phyloP scores from a whole-genome alignment of 2,329 filamentous ascomycete genomes.

The Colletotrichum musicola region DNA sequence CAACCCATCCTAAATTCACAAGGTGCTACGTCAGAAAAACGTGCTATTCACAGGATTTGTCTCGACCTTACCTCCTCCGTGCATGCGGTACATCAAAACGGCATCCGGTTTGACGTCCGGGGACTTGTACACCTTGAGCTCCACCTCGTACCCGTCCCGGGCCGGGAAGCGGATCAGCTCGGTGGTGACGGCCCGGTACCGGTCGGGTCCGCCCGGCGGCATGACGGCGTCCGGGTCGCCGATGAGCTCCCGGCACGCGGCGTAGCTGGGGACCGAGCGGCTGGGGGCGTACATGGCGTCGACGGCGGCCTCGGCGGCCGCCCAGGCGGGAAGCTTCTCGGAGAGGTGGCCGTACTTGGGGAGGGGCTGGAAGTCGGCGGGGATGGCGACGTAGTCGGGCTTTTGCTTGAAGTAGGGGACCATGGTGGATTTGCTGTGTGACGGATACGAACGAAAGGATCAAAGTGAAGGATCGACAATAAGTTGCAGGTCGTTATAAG shows the following conservation, averaged over 20 bases:
- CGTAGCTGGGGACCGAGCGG: conserved; percentile 41
- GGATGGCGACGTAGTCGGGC: conserved; percentile 45
- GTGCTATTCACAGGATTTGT: neutral
- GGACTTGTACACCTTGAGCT: conserved; percentile 52
- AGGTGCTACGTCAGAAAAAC: neutral
- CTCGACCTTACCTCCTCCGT: conserved; percentile 48
- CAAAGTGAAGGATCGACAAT: neutral
- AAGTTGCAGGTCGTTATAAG: no score
- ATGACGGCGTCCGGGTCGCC: conserved; percentile 41
- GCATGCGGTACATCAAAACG: conserved; percentile 49
- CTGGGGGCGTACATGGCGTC: conserved; percentile 46
- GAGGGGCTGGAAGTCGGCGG: conserved; percentile 48
- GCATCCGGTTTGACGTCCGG: conserved; percentile 41
- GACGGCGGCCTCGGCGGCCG: conserved; percentile 37
- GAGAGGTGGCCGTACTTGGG: conserved; percentile 52
- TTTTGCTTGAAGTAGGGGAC: conserved; percentile 43
- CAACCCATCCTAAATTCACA: conserved; percentile 40
- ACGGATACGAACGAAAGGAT: no score
- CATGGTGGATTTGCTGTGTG: conserved; percentile 26
- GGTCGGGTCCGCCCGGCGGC: conserved; percentile 48
- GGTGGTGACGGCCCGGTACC: conserved; percentile 48
- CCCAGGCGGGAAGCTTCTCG: neutral
- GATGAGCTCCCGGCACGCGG: conserved; percentile 44
- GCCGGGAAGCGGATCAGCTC: conserved; percentile 45
- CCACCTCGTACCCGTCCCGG: conserved; percentile 50